phyloP scores from a whole-genome alignment of 2,329 filamentous ascomycete genomes.

The Whalleya microplaca region DNA sequence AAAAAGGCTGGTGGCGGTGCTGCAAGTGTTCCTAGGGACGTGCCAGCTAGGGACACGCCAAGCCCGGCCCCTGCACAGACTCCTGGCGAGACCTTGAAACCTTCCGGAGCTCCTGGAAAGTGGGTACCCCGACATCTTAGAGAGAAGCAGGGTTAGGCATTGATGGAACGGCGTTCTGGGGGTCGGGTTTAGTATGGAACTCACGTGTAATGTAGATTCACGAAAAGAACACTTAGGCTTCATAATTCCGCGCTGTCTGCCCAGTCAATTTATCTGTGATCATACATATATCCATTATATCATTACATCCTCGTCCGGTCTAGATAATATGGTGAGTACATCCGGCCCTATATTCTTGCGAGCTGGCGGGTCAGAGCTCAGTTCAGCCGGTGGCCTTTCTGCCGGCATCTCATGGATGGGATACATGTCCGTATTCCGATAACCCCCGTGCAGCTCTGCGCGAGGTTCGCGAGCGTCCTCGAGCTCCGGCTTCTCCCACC shows the following conservation, averaged over 20 bases:
- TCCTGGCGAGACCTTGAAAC: slow-evolving; percentile 51
- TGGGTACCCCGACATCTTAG: slow-evolving; percentile 58
- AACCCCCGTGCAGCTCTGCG: neutral
- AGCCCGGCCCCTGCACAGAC: slow-evolving; percentile 18
- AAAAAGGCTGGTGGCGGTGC: slow-evolving; percentile 41
- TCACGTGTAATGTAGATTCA: slow-evolving; percentile 35
- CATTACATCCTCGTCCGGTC: neutral
- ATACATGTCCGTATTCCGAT: neutral
- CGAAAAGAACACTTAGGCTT: slow-evolving; percentile 27
- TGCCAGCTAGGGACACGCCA: no score
- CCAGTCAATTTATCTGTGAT: slow-evolving; percentile 8
- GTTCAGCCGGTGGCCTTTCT: slow-evolving; percentile 4
- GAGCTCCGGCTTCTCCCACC: neutral
- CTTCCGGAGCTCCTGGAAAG: slow-evolving; percentile 59
- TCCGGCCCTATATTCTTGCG: neutral
- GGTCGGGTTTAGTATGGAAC: slow-evolving; percentile 33
- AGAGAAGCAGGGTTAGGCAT: slow-evolving; percentile 41
- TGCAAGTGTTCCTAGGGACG: slow-evolving; percentile 14
- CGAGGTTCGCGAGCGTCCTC: neutral
- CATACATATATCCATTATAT: slow-evolving; percentile 3
- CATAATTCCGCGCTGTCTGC: slow-evolving; percentile 5
- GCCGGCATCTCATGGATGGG: neutral
- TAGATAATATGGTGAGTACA: neutral
- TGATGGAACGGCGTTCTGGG: slow-evolving; percentile 35
- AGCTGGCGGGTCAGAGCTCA: slow-evolving; percentile 11